phyloP scores from a whole-genome alignment of 1,284 basidiomycete genomes.

The Porodaedalea pini region DNA sequence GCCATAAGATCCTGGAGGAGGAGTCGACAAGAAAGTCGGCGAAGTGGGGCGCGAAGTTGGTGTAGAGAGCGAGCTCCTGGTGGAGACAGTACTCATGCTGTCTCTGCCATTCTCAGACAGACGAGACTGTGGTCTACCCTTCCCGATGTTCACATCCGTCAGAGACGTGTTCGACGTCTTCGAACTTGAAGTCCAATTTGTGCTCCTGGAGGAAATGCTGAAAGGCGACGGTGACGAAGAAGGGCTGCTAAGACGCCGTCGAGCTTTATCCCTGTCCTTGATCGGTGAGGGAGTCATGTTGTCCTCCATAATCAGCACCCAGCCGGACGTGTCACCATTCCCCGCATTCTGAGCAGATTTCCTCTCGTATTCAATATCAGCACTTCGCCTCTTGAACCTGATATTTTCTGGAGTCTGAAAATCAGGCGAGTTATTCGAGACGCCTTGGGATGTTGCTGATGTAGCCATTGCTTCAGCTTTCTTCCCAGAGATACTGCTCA shows the following conservation, averaged over 20 bases:
- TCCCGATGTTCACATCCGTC: slow-evolving; percentile 37
- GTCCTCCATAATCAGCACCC: slow-evolving; percentile 82
- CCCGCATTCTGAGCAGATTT: slow-evolving; percentile 12
- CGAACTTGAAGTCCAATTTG: slow-evolving; percentile 22
- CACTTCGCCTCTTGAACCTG: slow-evolving; percentile 29
- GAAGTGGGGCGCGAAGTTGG: slow-evolving; percentile 70
- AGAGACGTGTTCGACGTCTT: slow-evolving; percentile 34
- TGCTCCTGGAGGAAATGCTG: slow-evolving; percentile 31
- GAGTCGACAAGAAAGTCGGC: slow-evolving; percentile 69
- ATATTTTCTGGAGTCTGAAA: not conserved
- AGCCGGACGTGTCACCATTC: slow-evolving; percentile 60
- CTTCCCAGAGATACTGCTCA: slow-evolving; percentile 64
- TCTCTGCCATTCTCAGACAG: slow-evolving; percentile 50
- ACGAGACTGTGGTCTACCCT: slow-evolving; percentile 61
- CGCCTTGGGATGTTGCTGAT: slow-evolving; percentile 21
- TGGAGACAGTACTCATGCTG: slow-evolving; percentile 52
- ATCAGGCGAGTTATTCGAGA: not conserved
- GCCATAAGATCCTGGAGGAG: slow-evolving; percentile 47
- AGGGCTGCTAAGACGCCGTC: slow-evolving; percentile 59
- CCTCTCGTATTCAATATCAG: slow-evolving; percentile 32
- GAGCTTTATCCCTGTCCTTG: slow-evolving; percentile 52
- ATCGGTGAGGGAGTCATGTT: slow-evolving; percentile 56
- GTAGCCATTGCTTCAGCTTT: slow-evolving; percentile 35
- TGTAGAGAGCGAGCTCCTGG: slow-evolving; percentile 58
- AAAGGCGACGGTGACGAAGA: slow-evolving; percentile 32